These are phyloP conservation scores for Leishmania lainsoni DNA, from an alignment of 208 protist genomes.

Conservation along the genomic window DNA sequence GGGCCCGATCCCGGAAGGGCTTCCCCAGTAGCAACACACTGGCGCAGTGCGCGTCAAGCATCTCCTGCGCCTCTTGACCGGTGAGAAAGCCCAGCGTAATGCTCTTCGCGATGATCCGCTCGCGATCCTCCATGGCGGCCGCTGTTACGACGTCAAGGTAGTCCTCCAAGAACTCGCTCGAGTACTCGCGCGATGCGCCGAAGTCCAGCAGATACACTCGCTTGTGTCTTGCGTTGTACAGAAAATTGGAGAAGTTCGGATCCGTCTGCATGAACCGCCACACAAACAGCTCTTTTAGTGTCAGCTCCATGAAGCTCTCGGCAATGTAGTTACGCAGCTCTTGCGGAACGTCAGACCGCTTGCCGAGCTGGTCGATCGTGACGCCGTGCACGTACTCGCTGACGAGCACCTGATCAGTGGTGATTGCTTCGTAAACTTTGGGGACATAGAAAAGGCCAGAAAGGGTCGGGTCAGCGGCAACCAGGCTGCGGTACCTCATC, in stretches of 20 bases:
- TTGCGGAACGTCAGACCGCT: conserved; percentile 52
- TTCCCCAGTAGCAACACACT: conserved; percentile 91
- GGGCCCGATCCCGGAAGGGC: conserved; percentile 78
- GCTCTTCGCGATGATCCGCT: conserved; percentile 88
- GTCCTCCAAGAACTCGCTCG: conserved; percentile 76
- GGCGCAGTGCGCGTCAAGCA: conserved; percentile 90
- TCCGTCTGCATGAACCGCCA: conserved; percentile 98
- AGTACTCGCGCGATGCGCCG: conserved; percentile 92
- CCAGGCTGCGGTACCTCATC: conserved; percentile 48
- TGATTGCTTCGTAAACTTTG: conserved; percentile 53
- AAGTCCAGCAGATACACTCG: conserved; percentile 93
- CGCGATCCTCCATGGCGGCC: conserved; percentile 70
- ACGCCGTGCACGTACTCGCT: conserved; percentile 71
- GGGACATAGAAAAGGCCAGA: conserved; percentile 71
- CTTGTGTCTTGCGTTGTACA: conserved; percentile 85
- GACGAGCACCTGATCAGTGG: conserved; percentile 67
- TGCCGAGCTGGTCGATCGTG: conserved; percentile 62
- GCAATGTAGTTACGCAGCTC: conserved; percentile 79
- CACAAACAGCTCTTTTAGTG: conserved; percentile 93
- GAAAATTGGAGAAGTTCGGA: conserved; percentile 97
- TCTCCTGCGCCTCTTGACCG: conserved; percentile 89
- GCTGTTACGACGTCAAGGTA: conserved; percentile 94
- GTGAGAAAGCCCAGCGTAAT: conserved; percentile 96
- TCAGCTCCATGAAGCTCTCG: conserved; percentile 79
- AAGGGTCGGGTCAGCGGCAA: conserved; percentile 44